phyloP scores from a whole-genome alignment of 257 asterid species.

The Fraxinus quadrangulata region DNA sequence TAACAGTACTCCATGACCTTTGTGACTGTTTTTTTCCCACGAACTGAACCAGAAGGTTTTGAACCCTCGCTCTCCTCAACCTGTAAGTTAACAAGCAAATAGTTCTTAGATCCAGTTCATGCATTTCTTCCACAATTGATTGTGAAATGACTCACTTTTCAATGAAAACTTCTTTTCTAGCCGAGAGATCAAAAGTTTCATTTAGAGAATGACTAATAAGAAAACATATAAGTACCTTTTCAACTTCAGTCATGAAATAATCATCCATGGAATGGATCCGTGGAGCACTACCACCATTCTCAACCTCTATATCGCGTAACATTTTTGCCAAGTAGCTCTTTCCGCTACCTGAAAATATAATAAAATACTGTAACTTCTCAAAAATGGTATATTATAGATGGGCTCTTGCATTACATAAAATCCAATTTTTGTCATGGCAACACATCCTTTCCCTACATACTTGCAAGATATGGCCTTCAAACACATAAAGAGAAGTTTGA shows the following conservation, averaged over 20 bases:
- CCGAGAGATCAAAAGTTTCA: constrained; percentile 10
- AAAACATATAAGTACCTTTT: constrained; percentile 56
- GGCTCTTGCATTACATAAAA: background rate
- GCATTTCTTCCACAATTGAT: constrained; percentile 21
- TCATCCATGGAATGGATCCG: constrained; percentile 96
- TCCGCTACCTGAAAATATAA: constrained; percentile 80
- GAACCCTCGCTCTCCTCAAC: constrained; percentile 67
- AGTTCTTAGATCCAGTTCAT: constrained; percentile 20
- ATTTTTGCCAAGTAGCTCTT: constrained; percentile 93
- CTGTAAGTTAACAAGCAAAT: constrained; percentile 37
- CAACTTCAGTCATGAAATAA: constrained; percentile 98
- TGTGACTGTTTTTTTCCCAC: constrained; percentile 59
- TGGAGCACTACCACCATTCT: constrained; percentile 89
- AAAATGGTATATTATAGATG: background rate
- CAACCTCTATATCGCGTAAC: constrained; percentile 91
- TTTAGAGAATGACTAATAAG: constrained; percentile 13
- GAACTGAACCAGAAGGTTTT: constrained; percentile 58
- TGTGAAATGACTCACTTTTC: constrained; percentile 4
- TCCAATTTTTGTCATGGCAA: background rate
- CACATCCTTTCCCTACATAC: background rate
- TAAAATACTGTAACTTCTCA: constrained; percentile 9
- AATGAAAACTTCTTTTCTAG: background rate
- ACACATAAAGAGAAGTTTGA: background rate
- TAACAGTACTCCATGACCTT: constrained; percentile 89
- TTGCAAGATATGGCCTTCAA: background rate